Percentiles rank a stretch among this genome's conserved stretches.
phyloP scores from a whole-genome alignment of 2,329 filamentous ascomycete genomes.

The Aspergillus piperis region DNA sequence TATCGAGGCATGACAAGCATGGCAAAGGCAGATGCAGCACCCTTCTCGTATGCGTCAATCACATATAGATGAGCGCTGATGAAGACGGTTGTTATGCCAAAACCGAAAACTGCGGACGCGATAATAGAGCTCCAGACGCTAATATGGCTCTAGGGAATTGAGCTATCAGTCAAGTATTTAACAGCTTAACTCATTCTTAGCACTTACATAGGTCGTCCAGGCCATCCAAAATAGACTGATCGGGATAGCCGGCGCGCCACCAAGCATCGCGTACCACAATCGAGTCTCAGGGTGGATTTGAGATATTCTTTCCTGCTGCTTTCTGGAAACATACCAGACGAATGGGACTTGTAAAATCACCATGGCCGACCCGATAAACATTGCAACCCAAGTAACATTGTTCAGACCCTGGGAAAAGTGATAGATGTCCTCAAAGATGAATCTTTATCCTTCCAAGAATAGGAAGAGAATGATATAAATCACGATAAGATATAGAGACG shows the following conservation, averaged over 20 bases:
- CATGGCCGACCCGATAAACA: conserved; percentile 39
- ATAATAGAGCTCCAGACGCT: conserved; percentile 51
- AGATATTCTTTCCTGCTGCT: neutral
- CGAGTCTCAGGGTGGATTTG: conserved; percentile 53
- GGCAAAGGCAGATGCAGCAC: conserved; percentile 51
- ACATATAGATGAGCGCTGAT: conserved; percentile 57
- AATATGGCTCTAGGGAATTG: conserved; percentile 18
- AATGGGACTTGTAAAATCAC: conserved; percentile 25
- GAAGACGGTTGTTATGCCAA: conserved; percentile 51
- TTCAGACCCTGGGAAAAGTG: conserved; percentile 48
- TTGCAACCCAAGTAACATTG: conserved; percentile 50
- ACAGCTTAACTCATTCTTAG: too few species aligned
- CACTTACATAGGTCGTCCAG: conserved; percentile 48
- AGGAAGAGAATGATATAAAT: conserved; percentile 37
- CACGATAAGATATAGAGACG: conserved; percentile 30
- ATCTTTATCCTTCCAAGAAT: conserved; percentile 50
- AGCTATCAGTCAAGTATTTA: too few species aligned
- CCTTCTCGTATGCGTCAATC: conserved; percentile 57
- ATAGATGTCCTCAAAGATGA: conserved; percentile 54
- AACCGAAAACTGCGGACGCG: conserved; percentile 55
- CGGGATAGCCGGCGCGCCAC: conserved; percentile 52
- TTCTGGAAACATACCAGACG: conserved; percentile 33
- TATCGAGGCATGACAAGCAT: conserved; percentile 45
- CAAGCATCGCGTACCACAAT: conserved; percentile 57
- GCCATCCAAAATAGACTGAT: conserved; percentile 61